Conservation (phyloP, 2,329 filamentous ascomycete genomes). For the Hypoxylon sp. region DNA sequence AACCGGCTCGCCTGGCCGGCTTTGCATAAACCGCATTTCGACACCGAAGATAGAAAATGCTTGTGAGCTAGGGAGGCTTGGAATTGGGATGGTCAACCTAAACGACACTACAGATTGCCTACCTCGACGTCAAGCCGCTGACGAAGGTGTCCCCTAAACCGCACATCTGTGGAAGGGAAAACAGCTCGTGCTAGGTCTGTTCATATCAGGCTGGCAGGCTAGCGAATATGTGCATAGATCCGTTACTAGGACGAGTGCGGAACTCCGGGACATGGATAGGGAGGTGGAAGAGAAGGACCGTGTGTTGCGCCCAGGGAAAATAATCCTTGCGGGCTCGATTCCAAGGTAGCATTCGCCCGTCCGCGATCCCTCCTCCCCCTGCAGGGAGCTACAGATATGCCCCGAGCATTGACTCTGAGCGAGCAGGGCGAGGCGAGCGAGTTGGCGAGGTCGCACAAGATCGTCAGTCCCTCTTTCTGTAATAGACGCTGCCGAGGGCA, state of each 20-base stretch:
- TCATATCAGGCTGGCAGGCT: constrained; percentile 23
- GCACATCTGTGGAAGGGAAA: constrained; percentile 12
- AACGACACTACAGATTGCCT: not conserved
- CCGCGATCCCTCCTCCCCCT: constrained; percentile 27
- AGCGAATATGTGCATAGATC: constrained; percentile 34
- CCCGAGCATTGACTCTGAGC: constrained; percentile 25
- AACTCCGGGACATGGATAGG: constrained; percentile 27
- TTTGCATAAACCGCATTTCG: not conserved
- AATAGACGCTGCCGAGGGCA: constrained; percentile 18
- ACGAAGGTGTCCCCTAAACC: not conserved
- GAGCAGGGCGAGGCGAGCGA: constrained; percentile 28
- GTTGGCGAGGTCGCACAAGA: constrained; percentile 30
- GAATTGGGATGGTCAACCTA: not conserved
- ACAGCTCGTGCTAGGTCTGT: constrained; percentile 9
- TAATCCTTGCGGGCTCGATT: constrained; percentile 30
- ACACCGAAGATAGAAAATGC: not conserved
- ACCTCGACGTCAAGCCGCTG: constrained; percentile 9
- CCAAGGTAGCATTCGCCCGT: constrained; percentile 32
- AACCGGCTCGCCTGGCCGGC: not conserved
- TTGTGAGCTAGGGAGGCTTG: not conserved
- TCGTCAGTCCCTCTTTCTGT: constrained; percentile 25
- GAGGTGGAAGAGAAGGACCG: constrained; percentile 33
- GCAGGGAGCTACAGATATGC: constrained; percentile 29
- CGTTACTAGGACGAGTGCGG: constrained; percentile 27
- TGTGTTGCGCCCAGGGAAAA: constrained; percentile 30